A percentile compares a stretch with the other conserved stretches of the same genome.
phyloP scores from a whole-genome alignment of 2,329 filamentous ascomycete genomes.

The Diaporthe velutina region DNA sequence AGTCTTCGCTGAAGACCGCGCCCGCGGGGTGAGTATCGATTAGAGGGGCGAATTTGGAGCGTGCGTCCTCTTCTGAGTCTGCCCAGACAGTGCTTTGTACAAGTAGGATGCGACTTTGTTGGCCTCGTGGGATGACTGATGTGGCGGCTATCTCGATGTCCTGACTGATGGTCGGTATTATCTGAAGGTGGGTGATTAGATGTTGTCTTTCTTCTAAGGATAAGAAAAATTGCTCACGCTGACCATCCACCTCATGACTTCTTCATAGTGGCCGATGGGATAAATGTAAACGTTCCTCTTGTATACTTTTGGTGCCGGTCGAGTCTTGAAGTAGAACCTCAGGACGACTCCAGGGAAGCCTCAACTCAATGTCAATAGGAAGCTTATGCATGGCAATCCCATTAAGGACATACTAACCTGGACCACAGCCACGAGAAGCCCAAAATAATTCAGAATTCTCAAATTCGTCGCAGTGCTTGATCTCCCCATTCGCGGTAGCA shows the following conservation, averaged over 20 bases:
- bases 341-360: not conserved
- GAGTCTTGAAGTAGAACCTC: not conserved
- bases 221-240: not conserved
- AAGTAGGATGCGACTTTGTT: not conserved
- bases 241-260: not conserved
- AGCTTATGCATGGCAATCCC: not conserved
- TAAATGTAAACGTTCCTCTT: not conserved
- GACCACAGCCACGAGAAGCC: not conserved
- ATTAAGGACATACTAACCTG: not conserved
- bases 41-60: not conserved
- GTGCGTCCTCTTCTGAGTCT: not conserved
- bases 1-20: not conserved
- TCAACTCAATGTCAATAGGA: not conserved
- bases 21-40: not conserved
- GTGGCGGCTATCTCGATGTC: not conserved
- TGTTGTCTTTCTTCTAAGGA: no score
- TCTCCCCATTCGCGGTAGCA: not conserved
- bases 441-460: not conserved
- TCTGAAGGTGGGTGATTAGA: not conserved
- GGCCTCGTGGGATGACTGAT: not conserved
- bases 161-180: not conserved
- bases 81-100: not conserved
- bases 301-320: not conserved
- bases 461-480: not conserved
- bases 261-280: not conserved